Base-by-base conservation (phyloP, 345 rosid genomes). In the Salix dunnii region DNA sequence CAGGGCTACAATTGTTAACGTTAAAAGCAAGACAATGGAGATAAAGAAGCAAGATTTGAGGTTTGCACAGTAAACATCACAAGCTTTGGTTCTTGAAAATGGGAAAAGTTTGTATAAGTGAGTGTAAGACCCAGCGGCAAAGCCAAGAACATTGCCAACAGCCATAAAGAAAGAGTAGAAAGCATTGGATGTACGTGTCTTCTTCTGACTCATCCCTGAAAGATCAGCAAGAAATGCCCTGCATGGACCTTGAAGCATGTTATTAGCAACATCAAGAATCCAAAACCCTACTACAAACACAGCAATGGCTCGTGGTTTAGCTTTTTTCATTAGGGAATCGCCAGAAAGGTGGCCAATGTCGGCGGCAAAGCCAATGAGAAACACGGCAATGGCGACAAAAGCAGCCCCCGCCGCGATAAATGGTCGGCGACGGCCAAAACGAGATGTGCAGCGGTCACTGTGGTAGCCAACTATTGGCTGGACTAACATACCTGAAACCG, bases 201-300 rank as follows among this genome's bases (percentile, higher is more conserved):
- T 87, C 73, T 72, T 86, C 7, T 90, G 89, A 81, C 83, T 82
- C 1, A 72, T 79, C 0, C 89, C 92, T 0, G 97, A 87, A 6
- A 96, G 82, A 65, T 96, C 98, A 7, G 98, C 99, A 27, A 96
- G 90, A 28, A 93, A 76, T 2, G 99, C 99, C 13, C 97, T 78
- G 82, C 98, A 92, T 0, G 96, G 97, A 7, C 95, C 94, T 76
- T 92, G 94, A 2, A 94, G 75, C 83, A 88, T 91, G 83, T 92
- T 92, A 83, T 94, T 94, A 13, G 97, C 98, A 7, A 93, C 94
- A 72, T 95, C 99, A 1, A 95, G 96, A 36, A 93, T 82, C 97
- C 97, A 95, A 48, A 93, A 93, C 8, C 99, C 97, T 23, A 86
- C 73, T 0, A 89, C 96, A 72, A 95, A 95, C 6, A 90, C 78